These are phyloP conservation scores for Taxawa tesnikishii DNA, from an alignment of 2,329 filamentous ascomycete genomes.

Conservation along the genomic window DNA sequence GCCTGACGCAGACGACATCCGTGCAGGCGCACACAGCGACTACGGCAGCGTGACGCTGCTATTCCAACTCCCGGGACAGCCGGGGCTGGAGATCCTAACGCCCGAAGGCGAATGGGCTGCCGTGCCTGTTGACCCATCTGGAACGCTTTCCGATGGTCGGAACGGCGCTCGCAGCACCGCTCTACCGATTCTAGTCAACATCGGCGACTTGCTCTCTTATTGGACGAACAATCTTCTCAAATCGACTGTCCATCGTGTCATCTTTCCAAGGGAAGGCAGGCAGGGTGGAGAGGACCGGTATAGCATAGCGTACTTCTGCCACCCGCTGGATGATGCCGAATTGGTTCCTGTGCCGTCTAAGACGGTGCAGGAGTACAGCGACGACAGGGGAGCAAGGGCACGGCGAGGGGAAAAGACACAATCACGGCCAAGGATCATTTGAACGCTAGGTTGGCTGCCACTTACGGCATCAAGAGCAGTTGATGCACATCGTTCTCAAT, in stretches of 20 bases:
- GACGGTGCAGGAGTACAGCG: constrained; percentile 30
- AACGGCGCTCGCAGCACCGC: background rate
- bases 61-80: constrained; percentile 75
- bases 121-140: constrained; percentile 30
- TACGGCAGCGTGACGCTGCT: constrained; percentile 61
- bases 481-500: constrained; percentile 19
- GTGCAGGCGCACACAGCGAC: constrained; percentile 86
- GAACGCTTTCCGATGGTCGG: background rate
- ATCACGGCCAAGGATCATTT: constrained; percentile 49
- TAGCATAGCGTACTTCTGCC: constrained; percentile 51
- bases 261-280: constrained; percentile 42
- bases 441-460: constrained; percentile 43
- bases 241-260: constrained; percentile 79
- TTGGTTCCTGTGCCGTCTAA: constrained; percentile 44
- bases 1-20: constrained; percentile 51
- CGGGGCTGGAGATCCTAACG: constrained; percentile 72
- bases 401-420: constrained; percentile 28
- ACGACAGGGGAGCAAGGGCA: constrained; percentile 16
- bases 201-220: constrained; percentile 63
- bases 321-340: constrained; percentile 43
- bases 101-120: constrained; percentile 28
- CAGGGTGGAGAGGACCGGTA: constrained; percentile 38
- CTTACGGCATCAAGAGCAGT: constrained; percentile 35
- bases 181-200: constrained; percentile 56
- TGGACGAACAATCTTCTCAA: constrained; percentile 86